Evolutionary conservation across 805 yeast species (phyloP).

Genomic region (Blastobotrys parvus): DNA sequence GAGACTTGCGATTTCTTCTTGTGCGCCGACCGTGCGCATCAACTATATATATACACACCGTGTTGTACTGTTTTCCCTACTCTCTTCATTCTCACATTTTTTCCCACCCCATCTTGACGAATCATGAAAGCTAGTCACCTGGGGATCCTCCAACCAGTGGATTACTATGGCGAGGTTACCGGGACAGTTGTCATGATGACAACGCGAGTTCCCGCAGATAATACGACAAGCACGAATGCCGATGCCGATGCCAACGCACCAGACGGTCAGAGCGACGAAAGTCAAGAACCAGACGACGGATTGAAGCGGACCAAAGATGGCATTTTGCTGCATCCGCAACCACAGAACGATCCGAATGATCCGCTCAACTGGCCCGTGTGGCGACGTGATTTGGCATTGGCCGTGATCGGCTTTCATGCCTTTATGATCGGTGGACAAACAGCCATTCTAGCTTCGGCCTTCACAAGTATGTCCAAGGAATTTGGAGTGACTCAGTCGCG

Average conservation of each 20-base stretch:
- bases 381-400: conserved; percentile 46
- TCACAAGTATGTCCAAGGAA: conserved; percentile 34
- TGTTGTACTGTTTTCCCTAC: too few species aligned
- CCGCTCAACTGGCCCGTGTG: conserved; percentile 60
- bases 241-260: conserved; percentile 14
- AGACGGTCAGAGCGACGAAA: conserved; percentile 13
- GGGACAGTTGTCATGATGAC: conserved; percentile 31
- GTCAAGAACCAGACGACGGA: conserved; percentile 5
- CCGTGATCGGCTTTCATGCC: conserved; percentile 47
- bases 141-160: conserved; percentile 37
- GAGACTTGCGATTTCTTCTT: too few species aligned
- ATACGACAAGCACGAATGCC: conserved; percentile 1
- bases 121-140: too few species aligned
- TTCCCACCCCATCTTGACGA: too few species aligned
- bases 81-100: too few species aligned
- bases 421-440: conserved; percentile 57
- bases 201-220: conserved; percentile 1
- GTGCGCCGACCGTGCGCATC: too few species aligned
- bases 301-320: conserved; percentile 43
- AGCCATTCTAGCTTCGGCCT: conserved; percentile 52
- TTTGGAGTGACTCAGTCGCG: conserved; percentile 36
- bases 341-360: conserved; percentile 54
- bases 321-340: conserved; percentile 50
- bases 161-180: conserved; percentile 32
- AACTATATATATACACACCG: too few species aligned